A percentile compares a stretch with the other conserved stretches of the same genome.
These are phyloP conservation scores for Verticillium isaacii DNA, from an alignment of 2,329 filamentous ascomycete genomes.

Conservation along the genomic window DNA sequence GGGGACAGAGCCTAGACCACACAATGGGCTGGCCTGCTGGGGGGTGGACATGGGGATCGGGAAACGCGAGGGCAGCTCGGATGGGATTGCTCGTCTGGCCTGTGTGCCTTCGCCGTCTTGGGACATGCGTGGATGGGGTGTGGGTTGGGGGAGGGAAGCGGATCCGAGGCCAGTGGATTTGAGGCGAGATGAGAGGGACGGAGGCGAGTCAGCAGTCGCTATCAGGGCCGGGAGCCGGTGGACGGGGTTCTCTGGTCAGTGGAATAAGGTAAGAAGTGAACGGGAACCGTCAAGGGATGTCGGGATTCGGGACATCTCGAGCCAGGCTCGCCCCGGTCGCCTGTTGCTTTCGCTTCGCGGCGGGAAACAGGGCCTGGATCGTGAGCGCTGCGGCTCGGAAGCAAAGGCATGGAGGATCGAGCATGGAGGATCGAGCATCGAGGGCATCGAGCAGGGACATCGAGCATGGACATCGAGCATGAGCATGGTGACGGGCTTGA, in stretches of 20 bases:
- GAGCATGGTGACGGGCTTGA: background rate
- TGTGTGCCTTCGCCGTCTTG: background rate
- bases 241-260: background rate
- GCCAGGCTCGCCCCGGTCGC: background rate
- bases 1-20: background rate
- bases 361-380: background rate
- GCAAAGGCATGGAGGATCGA: background rate
- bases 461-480: background rate
- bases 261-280: no score
- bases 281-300: background rate
- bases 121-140: background rate
- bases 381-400: background rate
- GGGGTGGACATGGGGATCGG: background rate
- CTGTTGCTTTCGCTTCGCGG: background rate
- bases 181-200: background rate
- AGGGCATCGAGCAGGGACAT: background rate
- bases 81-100: background rate
- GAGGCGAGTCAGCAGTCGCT: background rate
- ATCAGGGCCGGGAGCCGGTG: background rate
- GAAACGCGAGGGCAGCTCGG: background rate
- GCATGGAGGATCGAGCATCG: background rate
- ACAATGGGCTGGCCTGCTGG: background rate
- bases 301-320: background rate
- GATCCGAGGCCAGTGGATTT: background rate
- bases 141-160: background rate